A percentile compares a stretch with the other conserved stretches of the same genome.
phyloP scores from a whole-genome alignment of 306 rosid species.

The Cyclanthera cordifolia region DNA sequence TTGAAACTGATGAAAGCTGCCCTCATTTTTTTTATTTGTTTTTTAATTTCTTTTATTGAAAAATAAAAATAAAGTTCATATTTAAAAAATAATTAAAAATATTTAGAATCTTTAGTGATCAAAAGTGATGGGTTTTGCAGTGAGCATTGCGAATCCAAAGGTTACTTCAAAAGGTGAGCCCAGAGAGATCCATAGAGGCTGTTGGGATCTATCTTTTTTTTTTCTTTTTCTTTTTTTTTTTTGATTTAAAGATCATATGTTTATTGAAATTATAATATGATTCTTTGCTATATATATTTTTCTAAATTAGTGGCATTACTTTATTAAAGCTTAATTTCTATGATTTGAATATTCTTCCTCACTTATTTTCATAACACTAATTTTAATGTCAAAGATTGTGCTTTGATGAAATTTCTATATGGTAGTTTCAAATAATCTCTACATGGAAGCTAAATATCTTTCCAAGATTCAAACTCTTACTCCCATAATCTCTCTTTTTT shows the following conservation, averaged over 20 bases:
- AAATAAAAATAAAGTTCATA: too few species aligned
- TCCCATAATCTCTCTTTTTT: too few species aligned
- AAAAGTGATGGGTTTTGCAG: constrained; percentile 48
- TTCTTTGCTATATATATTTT: background rate
- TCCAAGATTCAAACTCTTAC: background rate
- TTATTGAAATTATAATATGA: background rate
- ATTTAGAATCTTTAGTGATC: constrained; percentile 46
- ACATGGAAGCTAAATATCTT: background rate
- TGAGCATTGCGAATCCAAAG: constrained; percentile 51
- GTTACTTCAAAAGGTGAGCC: constrained; percentile 75
- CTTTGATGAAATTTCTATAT: background rate
- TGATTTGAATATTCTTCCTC: background rate
- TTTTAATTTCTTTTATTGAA: background rate
- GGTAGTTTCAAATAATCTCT: background rate
- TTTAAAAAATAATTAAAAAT: constrained; percentile 37
- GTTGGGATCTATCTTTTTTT: constrained; percentile 2
- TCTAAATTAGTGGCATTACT: constrained; percentile 1
- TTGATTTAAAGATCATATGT: background rate
- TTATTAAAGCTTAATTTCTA: constrained; percentile 3
- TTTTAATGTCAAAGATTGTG: background rate
- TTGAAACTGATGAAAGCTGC: constrained; percentile 15
- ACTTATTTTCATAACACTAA: background rate
- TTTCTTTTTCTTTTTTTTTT: background rate
- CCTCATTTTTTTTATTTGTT: background rate
- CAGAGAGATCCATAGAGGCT: constrained; percentile 9